Conservation (phyloP, 2,329 filamentous ascomycete genomes). For the Trichoderma breve region DNA sequence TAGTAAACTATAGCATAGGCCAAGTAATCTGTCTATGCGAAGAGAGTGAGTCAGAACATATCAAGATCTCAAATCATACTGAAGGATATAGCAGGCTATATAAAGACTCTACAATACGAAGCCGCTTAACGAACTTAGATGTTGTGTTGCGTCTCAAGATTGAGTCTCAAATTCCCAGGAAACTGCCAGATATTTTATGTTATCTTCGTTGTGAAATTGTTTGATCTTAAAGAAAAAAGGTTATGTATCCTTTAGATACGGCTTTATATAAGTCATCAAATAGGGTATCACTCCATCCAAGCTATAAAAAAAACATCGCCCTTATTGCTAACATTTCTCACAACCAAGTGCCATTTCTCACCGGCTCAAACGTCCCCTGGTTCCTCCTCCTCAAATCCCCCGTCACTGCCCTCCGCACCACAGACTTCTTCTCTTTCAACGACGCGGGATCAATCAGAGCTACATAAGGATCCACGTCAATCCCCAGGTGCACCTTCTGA, state of each 20-base stretch:
- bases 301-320: neutral
- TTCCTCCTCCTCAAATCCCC: neutral
- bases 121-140: no score
- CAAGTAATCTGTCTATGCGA: no score
- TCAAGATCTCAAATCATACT: no score
- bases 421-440: neutral
- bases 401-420: neutral
- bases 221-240: neutral
- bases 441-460: constrained; percentile 26
- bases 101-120: no score
- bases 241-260: neutral
- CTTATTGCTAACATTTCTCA: neutral
- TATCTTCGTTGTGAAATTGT: neutral
- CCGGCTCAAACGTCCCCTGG: neutral
- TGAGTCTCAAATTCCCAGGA: neutral
- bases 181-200: neutral
- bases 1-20: neutral
- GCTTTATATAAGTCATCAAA: neutral
- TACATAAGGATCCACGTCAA: constrained; percentile 49
- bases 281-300: neutral
- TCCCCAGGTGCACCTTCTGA: constrained; percentile 47
- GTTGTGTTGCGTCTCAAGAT: neutral
- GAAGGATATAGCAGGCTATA: no score
- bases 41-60: no score
- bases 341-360: neutral